Evolutionary conservation across 495 filamentous ascomycete species (phyloP), one percentile per base, ranked within the genome.

Genomic region (Eremomyces bilateralis): DNA sequence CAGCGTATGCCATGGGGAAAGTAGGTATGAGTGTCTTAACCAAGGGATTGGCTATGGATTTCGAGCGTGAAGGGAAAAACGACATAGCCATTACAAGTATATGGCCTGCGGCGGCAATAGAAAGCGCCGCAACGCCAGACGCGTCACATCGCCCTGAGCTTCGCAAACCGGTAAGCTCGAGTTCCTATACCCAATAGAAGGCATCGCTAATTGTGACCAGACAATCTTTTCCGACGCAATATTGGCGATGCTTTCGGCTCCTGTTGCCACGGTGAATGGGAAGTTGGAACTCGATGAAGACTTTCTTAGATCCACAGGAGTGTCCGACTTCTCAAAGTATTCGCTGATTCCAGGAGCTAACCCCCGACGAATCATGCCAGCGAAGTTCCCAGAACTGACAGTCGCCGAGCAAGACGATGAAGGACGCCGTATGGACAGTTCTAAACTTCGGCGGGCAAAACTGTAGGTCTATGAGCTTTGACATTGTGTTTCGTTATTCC

Each of bases 1-100:
- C 78, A 1, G 78, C 74, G 13, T 90, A 90, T 56, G 80, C 81
- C 0, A 73, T 88, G 62, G 76, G 78, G 34, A 91, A 91, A 48
- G 68, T 84, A 12, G 77, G 60, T 12, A 91, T 91, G 81, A 74
- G 67, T 50, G 76, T 84, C 12, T 45, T 90, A 24, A 76, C 75
- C 0, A 79, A 78, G 43, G 81, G 80, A 2, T 53, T 90, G 16
- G 81, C 72, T 2, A 80, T 88, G 75, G 81, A 91, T 46, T 80
- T 79, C 48, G 57, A 69, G 38, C 48, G 80, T 34, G 64, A 83
- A 42, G 73, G 62, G 4, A 58, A 63, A 32, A 53, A 32, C 5
- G 61, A 67, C 13, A 80, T 88, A 79, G 75, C 76, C 3, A 69
- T 85, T 32, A 81, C 71, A 0, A 75, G 77, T 42, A 66, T 88